Conservation (phyloP, 352 stramenopile species). For the Plasmopara muralis region DNA sequence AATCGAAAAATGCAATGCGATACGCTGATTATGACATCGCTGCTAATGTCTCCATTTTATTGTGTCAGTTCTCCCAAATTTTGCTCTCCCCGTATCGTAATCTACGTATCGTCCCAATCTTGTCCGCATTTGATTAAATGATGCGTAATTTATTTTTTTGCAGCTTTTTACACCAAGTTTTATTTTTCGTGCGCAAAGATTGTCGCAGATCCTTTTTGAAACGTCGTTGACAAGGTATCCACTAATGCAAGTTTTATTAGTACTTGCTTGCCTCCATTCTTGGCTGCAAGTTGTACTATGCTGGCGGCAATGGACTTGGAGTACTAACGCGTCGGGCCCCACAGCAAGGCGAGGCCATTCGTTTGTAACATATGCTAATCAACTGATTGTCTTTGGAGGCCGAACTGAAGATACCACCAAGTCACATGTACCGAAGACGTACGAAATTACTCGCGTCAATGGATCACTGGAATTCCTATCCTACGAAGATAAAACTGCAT, state of each 20-base stretch:
- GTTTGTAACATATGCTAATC: conserved; percentile 74
- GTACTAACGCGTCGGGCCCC: conserved; percentile 41
- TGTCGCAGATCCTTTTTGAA: conserved; percentile 4
- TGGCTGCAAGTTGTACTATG: conserved; percentile 16
- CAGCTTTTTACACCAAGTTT: too few relatives aligned
- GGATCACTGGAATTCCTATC: conserved; percentile 80
- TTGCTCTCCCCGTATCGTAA: too few relatives aligned
- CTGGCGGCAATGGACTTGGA: conserved; percentile 87
- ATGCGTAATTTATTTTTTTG: too few relatives aligned
- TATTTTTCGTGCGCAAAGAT: too few relatives aligned
- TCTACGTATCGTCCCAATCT: too few relatives aligned
- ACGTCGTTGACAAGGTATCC: conserved; percentile 12
- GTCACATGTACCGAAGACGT: conserved; percentile 88
- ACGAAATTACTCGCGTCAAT: conserved; percentile 77
- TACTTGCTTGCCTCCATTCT: conserved; percentile 6
- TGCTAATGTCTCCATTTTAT: too few relatives aligned
- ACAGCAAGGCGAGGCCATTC: conserved; percentile 80
- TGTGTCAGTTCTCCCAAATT: too few relatives aligned
- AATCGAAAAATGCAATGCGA: too few relatives aligned
- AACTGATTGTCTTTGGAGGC: conserved; percentile 90
- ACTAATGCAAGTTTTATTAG: conserved; percentile 10
- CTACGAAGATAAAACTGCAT: conserved; percentile 84
- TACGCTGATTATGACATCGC: too few relatives aligned
- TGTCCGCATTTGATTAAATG: too few relatives aligned
- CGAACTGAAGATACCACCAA: conserved; percentile 84